Conservation (phyloP, 805 yeast species). For the Candida insectorum region DNA sequence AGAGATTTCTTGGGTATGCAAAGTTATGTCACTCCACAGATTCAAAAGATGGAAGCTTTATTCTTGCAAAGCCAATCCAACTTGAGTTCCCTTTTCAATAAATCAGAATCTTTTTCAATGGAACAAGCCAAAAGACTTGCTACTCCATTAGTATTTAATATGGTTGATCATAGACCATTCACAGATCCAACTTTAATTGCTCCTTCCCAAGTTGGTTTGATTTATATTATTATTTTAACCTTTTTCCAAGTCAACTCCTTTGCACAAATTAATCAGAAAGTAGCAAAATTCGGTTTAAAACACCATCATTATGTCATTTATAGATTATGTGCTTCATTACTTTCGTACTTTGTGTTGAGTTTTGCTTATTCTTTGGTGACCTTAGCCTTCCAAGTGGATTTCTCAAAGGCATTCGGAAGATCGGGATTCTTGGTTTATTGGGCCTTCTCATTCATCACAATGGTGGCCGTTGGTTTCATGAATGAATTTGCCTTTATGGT, state of each 20-base stretch:
- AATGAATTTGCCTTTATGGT: slow-evolving; percentile 63
- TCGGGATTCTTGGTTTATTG: slow-evolving; percentile 74
- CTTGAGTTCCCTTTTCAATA: slow-evolving; percentile 17
- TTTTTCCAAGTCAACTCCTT: slow-evolving; percentile 70
- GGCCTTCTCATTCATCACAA: slow-evolving; percentile 63
- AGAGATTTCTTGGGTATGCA: slow-evolving; percentile 54
- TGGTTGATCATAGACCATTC: slow-evolving; percentile 49
- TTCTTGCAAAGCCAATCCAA: slow-evolving; percentile 25
- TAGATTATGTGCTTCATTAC: slow-evolving; percentile 48
- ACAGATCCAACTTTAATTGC: slow-evolving; percentile 52
- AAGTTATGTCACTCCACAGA: slow-evolving; percentile 38
- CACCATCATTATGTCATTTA: slow-evolving; percentile 47
- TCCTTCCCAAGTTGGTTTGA: slow-evolving; percentile 72
- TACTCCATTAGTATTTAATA: slow-evolving; percentile 31
- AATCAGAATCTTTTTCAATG: slow-evolving; percentile 5
- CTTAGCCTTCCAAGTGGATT: slow-evolving; percentile 64
- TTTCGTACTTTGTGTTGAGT: slow-evolving; percentile 55
- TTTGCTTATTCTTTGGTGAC: slow-evolving; percentile 58
- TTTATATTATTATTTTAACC: slow-evolving; percentile 66
- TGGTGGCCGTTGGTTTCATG: slow-evolving; percentile 75
- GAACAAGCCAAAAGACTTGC: slow-evolving; percentile 17
- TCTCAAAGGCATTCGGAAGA: slow-evolving; percentile 55
- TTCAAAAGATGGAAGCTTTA: slow-evolving; percentile 31
- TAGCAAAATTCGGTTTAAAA: slow-evolving; percentile 43
- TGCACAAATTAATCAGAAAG: slow-evolving; percentile 46